Percentiles rank a stretch among this genome's conserved stretches.
Conservation (phyloP, 1,284 basidiomycete genomes). For the Tetrapyrgos nigripes region DNA sequence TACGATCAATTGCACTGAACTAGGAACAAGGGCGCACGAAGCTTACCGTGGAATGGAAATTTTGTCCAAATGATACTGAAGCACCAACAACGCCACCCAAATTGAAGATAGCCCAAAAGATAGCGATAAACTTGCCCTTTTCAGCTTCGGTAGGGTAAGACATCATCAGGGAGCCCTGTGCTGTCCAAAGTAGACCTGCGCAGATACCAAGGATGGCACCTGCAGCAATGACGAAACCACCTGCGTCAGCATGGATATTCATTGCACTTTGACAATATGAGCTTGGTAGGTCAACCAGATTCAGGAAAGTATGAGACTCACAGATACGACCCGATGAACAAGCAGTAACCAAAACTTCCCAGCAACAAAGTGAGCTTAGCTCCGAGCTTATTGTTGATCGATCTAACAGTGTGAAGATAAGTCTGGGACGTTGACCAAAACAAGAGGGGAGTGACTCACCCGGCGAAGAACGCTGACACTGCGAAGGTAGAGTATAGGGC, state of each 20-base stretch:
- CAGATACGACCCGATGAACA: constrained; percentile 81
- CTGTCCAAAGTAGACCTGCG: constrained; percentile 72
- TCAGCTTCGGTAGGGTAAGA: constrained; percentile 64
- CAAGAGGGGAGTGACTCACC: constrained; percentile 48
- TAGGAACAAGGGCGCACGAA: neutral
- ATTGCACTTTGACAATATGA: constrained; percentile 44
- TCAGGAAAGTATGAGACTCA: constrained; percentile 52
- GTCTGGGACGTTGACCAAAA: neutral
- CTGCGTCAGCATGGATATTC: constrained; percentile 68
- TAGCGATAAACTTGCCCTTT: constrained; percentile 65
- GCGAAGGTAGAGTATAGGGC: constrained; percentile 77
- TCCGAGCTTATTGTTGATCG: constrained; percentile 82
- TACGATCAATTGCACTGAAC: neutral
- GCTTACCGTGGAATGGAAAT: constrained; percentile 13
- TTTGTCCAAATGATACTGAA: constrained; percentile 12
- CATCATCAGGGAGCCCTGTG: constrained; percentile 71
- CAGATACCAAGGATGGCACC: constrained; percentile 64
- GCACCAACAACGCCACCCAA: constrained; percentile 66
- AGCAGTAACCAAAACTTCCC: constrained; percentile 72
- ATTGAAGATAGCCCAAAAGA: constrained; percentile 78
- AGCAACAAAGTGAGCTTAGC: constrained; percentile 74
- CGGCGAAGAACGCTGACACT: constrained; percentile 65
- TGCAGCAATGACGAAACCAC: constrained; percentile 74
- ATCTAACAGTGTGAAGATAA: constrained; percentile 47
- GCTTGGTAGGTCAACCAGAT: neutral